phyloP scores from a whole-genome alignment of 2,329 filamentous ascomycete genomes.

The Gyromitra esculenta region DNA sequence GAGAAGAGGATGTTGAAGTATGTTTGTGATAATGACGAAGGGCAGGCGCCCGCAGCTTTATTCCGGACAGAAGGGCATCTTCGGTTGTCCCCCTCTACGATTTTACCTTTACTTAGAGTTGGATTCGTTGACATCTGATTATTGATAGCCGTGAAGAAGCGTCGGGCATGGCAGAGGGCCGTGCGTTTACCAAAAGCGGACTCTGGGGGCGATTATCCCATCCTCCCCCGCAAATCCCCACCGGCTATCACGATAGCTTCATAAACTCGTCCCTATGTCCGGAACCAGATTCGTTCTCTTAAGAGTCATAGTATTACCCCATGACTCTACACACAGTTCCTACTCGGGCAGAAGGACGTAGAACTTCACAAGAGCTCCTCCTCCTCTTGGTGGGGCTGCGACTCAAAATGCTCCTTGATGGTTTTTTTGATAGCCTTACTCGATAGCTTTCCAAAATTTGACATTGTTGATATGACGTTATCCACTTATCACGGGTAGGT shows the following conservation, averaged over 20 bases:
- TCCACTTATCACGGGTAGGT: conserved; percentile 36
- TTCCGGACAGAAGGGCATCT: conserved; percentile 38
- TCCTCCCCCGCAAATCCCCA: conserved; percentile 33
- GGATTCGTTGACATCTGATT: conserved; percentile 39
- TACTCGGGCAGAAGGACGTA: conserved; percentile 15
- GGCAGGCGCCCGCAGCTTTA: conserved; percentile 30
- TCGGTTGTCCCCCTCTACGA: conserved; percentile 23
- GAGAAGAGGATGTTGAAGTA: conserved; percentile 3
- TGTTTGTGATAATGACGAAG: conserved; percentile 36
- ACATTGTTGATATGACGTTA: conserved; percentile 41
- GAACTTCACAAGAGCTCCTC: neutral
- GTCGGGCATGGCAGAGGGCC: conserved; percentile 9
- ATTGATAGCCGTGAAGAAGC: conserved; percentile 40
- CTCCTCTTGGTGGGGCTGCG: neutral
- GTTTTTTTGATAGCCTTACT: conserved; percentile 30
- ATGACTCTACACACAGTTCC: neutral
- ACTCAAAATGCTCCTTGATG: neutral
- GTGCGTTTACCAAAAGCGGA: conserved; percentile 37
- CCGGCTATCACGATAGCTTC: conserved; percentile 31
- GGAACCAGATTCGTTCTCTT: conserved; percentile 6
- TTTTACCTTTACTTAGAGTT: neutral
- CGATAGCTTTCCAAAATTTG: conserved; percentile 38
- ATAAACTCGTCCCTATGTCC: conserved; percentile 16
- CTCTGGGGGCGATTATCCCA: conserved; percentile 14
- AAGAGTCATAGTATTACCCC: conserved; percentile 10